Base-by-base conservation (phyloP, 176 grass and related monocot species). In the Oryza nivara region DNA sequence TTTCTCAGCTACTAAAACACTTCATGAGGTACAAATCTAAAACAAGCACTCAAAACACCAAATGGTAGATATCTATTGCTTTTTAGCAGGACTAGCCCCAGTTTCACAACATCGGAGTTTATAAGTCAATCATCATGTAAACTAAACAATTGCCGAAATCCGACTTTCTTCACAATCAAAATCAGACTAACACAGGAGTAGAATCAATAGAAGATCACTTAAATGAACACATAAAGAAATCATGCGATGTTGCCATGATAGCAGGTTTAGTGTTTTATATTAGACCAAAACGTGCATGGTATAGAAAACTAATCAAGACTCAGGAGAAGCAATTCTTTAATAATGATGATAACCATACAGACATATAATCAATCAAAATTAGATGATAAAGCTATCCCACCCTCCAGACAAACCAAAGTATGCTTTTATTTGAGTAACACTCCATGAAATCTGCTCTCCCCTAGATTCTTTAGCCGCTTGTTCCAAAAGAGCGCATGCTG, bases 341-440 rank as follows among this genome's bases (percentile, higher is more conserved):
- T 8, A 22, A 61, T n/a, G 70, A 47, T 56, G 17, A 56, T 51
- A 32, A 15, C 12, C 49, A 70, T 63, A 12, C 6, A 60, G 12
- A 16, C 9, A 71, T 2, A 72, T 16, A 41, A 41, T 41, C 40
- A 32, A 72, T 51, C 6, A 23, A 47, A 79, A 82, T 23, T 9
- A 67, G 7, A 66, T 32, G 58, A 1, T 2, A 30, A 60, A 7
- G 44, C 40, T 19, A 7, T 52, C 77, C 52, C 72, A 94, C 95
- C 88, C 92, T 72, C 95, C 95, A 74, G 92, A 97, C 84, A 97
- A 91, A 88, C 95, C 89, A 79, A 97, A 95, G 52, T 87, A 93
- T 78, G 91, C 80, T 89, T 93, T 97, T 89, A 97, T 93, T 81
- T 97, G 95, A 48, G 88, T 86, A 67, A 90, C 36, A 58, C 85